phyloP scores from a whole-genome alignment of 495 filamentous ascomycete species.

The Penicillium argentinense region DNA sequence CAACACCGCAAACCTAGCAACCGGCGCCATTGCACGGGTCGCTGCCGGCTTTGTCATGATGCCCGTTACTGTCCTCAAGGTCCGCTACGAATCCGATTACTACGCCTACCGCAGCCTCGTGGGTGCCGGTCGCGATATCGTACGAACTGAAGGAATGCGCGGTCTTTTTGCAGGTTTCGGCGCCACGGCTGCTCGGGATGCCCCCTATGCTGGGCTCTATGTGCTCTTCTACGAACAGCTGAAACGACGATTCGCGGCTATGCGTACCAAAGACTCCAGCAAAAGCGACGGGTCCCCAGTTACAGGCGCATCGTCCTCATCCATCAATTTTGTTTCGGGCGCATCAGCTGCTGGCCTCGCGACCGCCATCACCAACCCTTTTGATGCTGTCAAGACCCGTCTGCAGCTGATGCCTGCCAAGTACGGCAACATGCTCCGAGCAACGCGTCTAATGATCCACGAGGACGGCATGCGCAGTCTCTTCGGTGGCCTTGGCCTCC shows the following conservation, averaged over 20 bases:
- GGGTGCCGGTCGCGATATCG: conserved; percentile 72
- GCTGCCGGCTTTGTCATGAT: conserved; percentile 89
- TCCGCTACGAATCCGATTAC: conserved; percentile 84
- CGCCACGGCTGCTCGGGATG: conserved; percentile 89
- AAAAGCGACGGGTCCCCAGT: conserved; percentile 14
- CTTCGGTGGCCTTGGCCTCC: conserved; percentile 82
- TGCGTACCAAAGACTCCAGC: conserved; percentile 14
- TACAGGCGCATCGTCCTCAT: conserved; percentile 50
- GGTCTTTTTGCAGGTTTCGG: conserved; percentile 95
- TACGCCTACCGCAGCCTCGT: conserved; percentile 82
- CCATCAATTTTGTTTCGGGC: conserved; percentile 83
- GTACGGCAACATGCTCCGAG: conserved; percentile 84
- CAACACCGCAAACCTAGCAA: conserved; percentile 78
- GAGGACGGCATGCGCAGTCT: conserved; percentile 81
- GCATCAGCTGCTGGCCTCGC: conserved; percentile 76
- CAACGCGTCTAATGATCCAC: conserved; percentile 68
- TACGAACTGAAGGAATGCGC: conserved; percentile 67
- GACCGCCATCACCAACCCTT: conserved; percentile 89
- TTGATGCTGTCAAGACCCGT: conserved; percentile 93
- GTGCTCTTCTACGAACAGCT: conserved; percentile 91
- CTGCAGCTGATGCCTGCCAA: conserved; percentile 83
- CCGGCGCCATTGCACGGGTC: conserved; percentile 80
- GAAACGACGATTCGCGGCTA: conserved; percentile 63
- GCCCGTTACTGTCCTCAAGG: conserved; percentile 96
- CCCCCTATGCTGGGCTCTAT: conserved; percentile 93